Evolutionary conservation across 768 basidiomycete species (phyloP), one percentile per base, ranked within the genome.

Genomic region (Russula sp.): DNA sequence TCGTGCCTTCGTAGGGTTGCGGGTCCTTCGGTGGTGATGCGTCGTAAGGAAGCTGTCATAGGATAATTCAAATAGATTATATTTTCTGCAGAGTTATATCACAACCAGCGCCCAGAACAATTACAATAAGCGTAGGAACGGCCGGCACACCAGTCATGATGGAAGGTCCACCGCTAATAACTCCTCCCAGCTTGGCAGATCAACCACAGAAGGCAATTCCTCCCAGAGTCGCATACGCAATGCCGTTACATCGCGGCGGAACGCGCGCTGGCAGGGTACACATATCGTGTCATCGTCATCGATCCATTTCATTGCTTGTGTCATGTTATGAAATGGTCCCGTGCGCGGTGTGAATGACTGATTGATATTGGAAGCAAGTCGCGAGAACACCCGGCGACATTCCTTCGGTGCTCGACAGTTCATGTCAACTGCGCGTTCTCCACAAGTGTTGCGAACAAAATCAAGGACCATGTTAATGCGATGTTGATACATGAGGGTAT

Each of bases 401-500:
- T 68, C 62, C 18, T 62, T 56, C 9, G 62, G 60, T n/a, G 64
- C 34, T 16, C 66, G 59, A 68, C 81, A 82, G 5, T 68, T 60
- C 9, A 68, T 59, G 11, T 71, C 59, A 8, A 72, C 63, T 0
- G 64, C 47, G 22, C 77, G 73, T 32, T 74, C 72, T 4, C 72
- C 72, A 62, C 78, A 80, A 34, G 77, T 73, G 37, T 72, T 66
- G 45, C 80, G 80, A 11, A 81, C 73, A 66, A 85, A 85, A 45
- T 79, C 73, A 8, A 81, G 73, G 57, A 81, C 75, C 42, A 76
- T 53, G 40, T 80, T 76, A 22, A 84, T 67, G 22, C 84, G 80
- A 59, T 80, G 74, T 71, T 85, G 83, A 70, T 76, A 84, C 79
- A 85, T 80, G 44, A 83, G 75, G 4, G 80, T 80, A 67, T 84